Conservation (phyloP, 2,329 filamentous ascomycete species). For the Pseudogymnoascus destructans region DNA sequence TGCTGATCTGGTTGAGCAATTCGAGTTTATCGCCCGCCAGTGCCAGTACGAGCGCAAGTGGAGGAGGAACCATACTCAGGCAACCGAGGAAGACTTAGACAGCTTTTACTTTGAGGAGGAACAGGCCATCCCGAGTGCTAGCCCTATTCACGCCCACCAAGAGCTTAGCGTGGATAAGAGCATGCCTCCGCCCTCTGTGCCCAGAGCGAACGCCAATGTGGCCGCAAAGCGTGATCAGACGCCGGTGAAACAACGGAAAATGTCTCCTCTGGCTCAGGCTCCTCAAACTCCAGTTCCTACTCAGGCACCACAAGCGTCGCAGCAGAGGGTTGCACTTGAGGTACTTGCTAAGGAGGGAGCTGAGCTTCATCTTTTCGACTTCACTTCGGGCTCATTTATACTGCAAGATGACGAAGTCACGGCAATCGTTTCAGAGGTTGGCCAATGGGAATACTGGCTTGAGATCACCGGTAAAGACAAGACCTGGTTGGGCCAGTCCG, state of each 20-base stretch:
- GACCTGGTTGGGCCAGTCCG: slow-evolving; percentile 75
- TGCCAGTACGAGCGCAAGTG: slow-evolving; percentile 98
- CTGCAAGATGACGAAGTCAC: slow-evolving; percentile 62
- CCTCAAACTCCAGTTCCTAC: slow-evolving; percentile 33
- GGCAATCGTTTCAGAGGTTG: slow-evolving; percentile 72
- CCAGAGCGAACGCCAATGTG: slow-evolving; percentile 31
- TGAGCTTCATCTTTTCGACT: slow-evolving; percentile 90
- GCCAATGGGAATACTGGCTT: slow-evolving; percentile 91
- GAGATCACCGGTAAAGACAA: slow-evolving; percentile 65
- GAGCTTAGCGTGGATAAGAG: slow-evolving; percentile 15
- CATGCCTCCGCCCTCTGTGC: slow-evolving; percentile 15
- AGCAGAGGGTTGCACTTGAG: slow-evolving; percentile 42
- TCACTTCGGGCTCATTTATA: slow-evolving; percentile 72
- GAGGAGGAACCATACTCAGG: slow-evolving; percentile 63
- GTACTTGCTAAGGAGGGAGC: slow-evolving; percentile 62
- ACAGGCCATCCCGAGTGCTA: slow-evolving; percentile 50
- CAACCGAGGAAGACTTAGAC: slow-evolving; percentile 65
- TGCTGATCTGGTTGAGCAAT: slow-evolving; percentile 59
- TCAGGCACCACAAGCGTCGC: slow-evolving; percentile 45
- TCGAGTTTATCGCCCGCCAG: slow-evolving; percentile 72
- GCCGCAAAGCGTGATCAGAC: slow-evolving; percentile 32
- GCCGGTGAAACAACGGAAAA: slow-evolving; percentile 17
- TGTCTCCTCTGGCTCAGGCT: slow-evolving; percentile 19
- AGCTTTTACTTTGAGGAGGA: slow-evolving; percentile 68
- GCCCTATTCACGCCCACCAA: slow-evolving; percentile 46